Conservation (phyloP, 768 basidiomycete genomes). For the Pulveroboletus sp. region DNA sequence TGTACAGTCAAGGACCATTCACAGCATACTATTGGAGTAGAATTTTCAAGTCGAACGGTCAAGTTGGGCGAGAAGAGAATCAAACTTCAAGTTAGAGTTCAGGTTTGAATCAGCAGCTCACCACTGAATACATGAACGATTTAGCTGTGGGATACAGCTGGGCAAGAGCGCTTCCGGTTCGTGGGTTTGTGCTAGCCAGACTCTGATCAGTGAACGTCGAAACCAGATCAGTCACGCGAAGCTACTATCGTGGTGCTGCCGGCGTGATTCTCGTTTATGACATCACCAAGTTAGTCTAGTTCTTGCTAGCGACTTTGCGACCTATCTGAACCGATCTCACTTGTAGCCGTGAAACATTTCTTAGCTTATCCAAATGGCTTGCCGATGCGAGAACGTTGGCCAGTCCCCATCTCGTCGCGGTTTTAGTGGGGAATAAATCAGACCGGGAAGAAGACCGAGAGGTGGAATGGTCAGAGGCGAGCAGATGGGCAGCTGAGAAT, state of each 20-base stretch:
- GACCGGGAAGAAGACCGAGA: constrained; percentile 93
- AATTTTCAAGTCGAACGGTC: constrained; percentile 92
- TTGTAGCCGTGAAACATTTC: constrained; percentile 79
- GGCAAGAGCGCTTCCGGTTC: constrained; percentile 90
- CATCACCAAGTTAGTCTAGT: constrained; percentile 67
- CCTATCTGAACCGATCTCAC: constrained; percentile 1
- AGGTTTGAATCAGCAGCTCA: not conserved
- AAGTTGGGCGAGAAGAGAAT: constrained; percentile 91
- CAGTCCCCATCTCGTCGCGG: constrained; percentile 84
- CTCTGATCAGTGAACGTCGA: constrained; percentile 8
- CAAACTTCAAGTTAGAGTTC: constrained; percentile 76
- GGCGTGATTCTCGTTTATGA: constrained; percentile 92
- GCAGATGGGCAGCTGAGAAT: constrained; percentile 93
- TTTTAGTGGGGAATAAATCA: constrained; percentile 92
- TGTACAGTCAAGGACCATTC: constrained; percentile 89
- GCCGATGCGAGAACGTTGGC: constrained; percentile 90
- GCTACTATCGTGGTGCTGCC: constrained; percentile 93
- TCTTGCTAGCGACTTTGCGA: not conserved
- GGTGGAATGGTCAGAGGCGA: constrained; percentile 94
- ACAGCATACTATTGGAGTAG: constrained; percentile 97
- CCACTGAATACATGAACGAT: constrained; percentile 11
- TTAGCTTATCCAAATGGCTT: constrained; percentile 82
- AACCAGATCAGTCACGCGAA: constrained; percentile 81
- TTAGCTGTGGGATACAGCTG: constrained; percentile 95
- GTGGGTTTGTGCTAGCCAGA: constrained; percentile 12